A percentile compares a stretch with the other conserved stretches of the same genome.
Conservation (phyloP, 192 early-diverging fungal species). For the Coemansia sp. region DNA sequence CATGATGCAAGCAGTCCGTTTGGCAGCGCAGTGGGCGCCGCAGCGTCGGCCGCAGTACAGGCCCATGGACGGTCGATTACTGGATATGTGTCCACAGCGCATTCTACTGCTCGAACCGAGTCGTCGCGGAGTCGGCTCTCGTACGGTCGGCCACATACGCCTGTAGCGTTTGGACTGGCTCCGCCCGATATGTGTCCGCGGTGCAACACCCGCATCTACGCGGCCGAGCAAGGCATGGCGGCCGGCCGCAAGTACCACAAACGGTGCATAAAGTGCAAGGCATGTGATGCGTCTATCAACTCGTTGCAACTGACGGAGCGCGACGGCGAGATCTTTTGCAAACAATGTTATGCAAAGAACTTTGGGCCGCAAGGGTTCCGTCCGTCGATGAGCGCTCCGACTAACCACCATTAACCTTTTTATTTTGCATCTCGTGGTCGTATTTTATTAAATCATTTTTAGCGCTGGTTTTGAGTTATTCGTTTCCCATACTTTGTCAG, state of each 20-base stretch:
- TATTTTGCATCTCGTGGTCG: constrained; percentile 4
- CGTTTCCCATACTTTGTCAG: not conserved
- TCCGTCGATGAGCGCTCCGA: constrained; percentile 28
- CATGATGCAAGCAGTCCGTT: constrained; percentile 13
- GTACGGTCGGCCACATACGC: constrained; percentile 39
- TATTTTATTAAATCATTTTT: not conserved
- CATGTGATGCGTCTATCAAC: constrained; percentile 34
- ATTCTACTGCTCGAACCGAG: constrained; percentile 17
- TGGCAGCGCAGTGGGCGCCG: constrained; percentile 40
- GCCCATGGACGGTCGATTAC: constrained; percentile 19
- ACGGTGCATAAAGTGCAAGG: constrained; percentile 46
- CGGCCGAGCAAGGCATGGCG: constrained; percentile 43
- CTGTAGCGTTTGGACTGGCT: constrained; percentile 23
- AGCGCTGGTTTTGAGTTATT: not conserved
- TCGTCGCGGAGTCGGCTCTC: constrained; percentile 33
- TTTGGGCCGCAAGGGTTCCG: constrained; percentile 53
- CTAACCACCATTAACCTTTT: constrained; percentile 30
- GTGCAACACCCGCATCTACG: constrained; percentile 47
- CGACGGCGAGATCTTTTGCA: constrained; percentile 54
- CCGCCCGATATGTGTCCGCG: constrained; percentile 51
- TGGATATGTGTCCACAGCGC: constrained; percentile 1
- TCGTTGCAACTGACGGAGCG: constrained; percentile 52
- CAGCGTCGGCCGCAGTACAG: constrained; percentile 38
- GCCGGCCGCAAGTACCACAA: constrained; percentile 57
- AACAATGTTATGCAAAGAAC: constrained; percentile 48